Conservation (phyloP, 106 monocot genomes). For the Alisma plantagoaquatica region DNA sequence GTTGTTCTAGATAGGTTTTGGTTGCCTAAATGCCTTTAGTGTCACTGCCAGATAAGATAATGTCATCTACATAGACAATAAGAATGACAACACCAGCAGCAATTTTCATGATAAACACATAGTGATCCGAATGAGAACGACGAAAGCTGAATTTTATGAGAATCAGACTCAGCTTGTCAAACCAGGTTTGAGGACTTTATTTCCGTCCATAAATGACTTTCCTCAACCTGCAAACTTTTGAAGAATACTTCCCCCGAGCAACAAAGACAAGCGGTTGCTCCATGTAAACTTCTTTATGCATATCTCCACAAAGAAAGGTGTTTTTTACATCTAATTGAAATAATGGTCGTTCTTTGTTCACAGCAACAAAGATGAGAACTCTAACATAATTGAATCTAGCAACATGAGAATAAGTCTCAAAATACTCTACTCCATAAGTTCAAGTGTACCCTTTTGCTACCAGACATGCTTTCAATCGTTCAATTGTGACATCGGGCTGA, state of each 20-base stretch:
- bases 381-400: background rate
- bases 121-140: too few species aligned
- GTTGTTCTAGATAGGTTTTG: too few species aligned
- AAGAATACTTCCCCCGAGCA: background rate
- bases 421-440: background rate
- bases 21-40: too few species aligned
- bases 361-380: background rate
- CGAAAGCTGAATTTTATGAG: too few species aligned
- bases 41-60: too few species aligned
- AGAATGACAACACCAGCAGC: too few species aligned
- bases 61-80: too few species aligned
- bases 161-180: too few species aligned
- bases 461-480: background rate
- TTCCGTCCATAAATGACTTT: too few species aligned
- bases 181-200: too few species aligned
- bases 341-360: background rate
- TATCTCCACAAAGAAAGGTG: background rate
- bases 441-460: background rate
- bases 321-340: background rate
- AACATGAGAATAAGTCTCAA: background rate
- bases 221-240: too few species aligned
- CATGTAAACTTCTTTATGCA: conserved; percentile 2
- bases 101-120: too few species aligned
- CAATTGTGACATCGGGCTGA: background rate
- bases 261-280: background rate